Evolutionary conservation across 2,329 filamentous ascomycete genomes (phyloP), one percentile per base, ranked within the genome.

Genomic region (Penicillium sp.): DNA sequence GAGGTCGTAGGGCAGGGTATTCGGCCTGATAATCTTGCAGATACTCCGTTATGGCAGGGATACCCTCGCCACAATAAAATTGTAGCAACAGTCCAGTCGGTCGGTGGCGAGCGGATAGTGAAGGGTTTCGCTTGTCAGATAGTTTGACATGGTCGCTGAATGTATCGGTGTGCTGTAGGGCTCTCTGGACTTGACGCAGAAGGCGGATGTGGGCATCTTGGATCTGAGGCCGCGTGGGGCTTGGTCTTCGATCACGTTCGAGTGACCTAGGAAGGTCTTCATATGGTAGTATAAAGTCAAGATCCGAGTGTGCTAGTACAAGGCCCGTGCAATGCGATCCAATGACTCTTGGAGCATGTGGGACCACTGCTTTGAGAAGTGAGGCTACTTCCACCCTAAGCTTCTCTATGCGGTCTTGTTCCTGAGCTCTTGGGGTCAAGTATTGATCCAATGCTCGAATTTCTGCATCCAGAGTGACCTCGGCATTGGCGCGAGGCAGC

Each of bases 241-340:
- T 76, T 20, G 72, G 72, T 43, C 66, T 69, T 32, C 69, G 68
- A 29, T 59, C 57, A n/a, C 42, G 57, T 22, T 64, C 56, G 50
- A 51, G 40, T 5, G 66, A 57, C n/a, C 64, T 59, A 18, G 68
- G 60, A 31, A 56, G 52, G 53, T 68, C 68, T 26, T 62, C 53
- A 18, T 72, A 62, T n/a, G 60, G 59, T 60, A 73, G 74, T 49
- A 69, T 76, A 69, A 74, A 80, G 64, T 86, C 81, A 13, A 87
- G 72, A 66, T 82, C 81, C 7, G 85, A 87, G 39, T 75, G 73
- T 29, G 79, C 76, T 51, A 79, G 65, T 0, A 79, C 78, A 35
- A 85, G 69, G 9, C 82, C 81, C 14, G 79, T 84, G 11, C 70
- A 68, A 54, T 80, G 74, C 9, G 83, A 85, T 18, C 84, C 84